Conservation (phyloP, 169 alveolate genomes). For the Perkinsus marinus region DNA sequence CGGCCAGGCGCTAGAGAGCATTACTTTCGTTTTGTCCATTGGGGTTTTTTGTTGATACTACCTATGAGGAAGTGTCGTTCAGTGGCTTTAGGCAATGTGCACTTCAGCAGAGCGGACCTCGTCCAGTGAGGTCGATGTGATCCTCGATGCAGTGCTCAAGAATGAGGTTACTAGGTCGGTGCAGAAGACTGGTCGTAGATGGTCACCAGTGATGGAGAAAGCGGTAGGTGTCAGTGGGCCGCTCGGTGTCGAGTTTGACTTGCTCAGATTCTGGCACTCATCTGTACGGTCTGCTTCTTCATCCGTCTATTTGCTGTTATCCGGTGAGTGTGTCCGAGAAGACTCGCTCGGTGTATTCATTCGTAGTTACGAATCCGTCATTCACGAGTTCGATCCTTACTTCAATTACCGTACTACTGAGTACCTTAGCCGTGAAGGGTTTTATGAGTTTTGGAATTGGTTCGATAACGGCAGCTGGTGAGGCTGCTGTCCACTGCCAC, state of each 20-base stretch:
- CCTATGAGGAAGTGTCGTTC: neutral
- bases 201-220: neutral
- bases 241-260: neutral
- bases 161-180: neutral
- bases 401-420: slow-evolving; percentile 90
- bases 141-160: neutral
- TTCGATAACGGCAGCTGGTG: slow-evolving; percentile 63
- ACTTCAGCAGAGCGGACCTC: neutral
- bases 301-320: slow-evolving; percentile 87
- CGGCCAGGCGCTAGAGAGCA: too few relatives aligned
- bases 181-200: neutral
- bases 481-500: neutral
- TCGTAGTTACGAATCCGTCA: slow-evolving; percentile 70
- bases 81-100: neutral
- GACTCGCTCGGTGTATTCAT: neutral
- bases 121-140: neutral
- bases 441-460: slow-evolving; percentile 90
- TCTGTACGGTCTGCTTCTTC: slow-evolving; percentile 51
- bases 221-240: neutral
- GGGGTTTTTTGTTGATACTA: too few relatives aligned
- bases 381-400: slow-evolving; percentile 98
- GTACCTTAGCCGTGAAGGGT: slow-evolving; percentile 76
- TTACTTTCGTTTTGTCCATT: too few relatives aligned
- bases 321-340: slow-evolving; percentile 20
- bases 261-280: slow-evolving; percentile 12